These are phyloP conservation scores for Moelleriella libera DNA, from an alignment of 2,329 filamentous ascomycete species.

Conservation along the genomic window DNA sequence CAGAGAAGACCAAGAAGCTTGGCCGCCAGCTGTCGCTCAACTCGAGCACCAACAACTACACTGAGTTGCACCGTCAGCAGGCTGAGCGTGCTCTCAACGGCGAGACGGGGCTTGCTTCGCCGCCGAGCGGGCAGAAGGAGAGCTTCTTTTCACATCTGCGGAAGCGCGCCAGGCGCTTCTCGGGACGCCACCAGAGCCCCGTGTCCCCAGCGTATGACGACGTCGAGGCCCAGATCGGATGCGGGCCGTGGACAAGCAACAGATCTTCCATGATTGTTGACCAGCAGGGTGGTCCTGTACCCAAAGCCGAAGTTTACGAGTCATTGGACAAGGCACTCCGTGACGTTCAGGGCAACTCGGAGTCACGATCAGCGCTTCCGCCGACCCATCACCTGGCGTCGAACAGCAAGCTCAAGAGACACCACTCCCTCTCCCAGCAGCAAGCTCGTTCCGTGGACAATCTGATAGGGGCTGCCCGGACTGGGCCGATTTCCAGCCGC, in stretches of 20 bases:
- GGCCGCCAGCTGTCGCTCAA: slow-evolving; percentile 85
- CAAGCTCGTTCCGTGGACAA: slow-evolving; percentile 52
- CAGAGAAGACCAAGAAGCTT: slow-evolving; percentile 75
- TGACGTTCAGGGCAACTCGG: slow-evolving; percentile 36
- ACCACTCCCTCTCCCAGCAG: slow-evolving; percentile 50
- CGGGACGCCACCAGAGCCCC: slow-evolving; percentile 74
- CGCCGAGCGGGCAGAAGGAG: slow-evolving; percentile 71
- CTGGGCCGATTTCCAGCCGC: slow-evolving; percentile 58
- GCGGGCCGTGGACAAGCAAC: slow-evolving; percentile 77
- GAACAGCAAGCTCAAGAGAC: slow-evolving; percentile 43
- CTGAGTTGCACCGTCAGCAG: slow-evolving; percentile 79
- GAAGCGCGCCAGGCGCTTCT: slow-evolving; percentile 84
- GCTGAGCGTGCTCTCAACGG: slow-evolving; percentile 84
- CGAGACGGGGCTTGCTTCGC: slow-evolving; percentile 59
- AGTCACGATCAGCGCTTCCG: slow-evolving; percentile 34
- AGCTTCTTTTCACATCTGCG: slow-evolving; percentile 96
- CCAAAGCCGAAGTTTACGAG: slow-evolving; percentile 43
- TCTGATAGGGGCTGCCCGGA: slow-evolving; percentile 38
- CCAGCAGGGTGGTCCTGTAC: slow-evolving; percentile 30
- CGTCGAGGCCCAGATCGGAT: slow-evolving; percentile 83
- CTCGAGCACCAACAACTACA: slow-evolving; percentile 85
- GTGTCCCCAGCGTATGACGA: slow-evolving; percentile 72
- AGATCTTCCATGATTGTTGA: slow-evolving; percentile 74
- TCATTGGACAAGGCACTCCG: slow-evolving; percentile 44
- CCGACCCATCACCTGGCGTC: slow-evolving; percentile 34